Evolutionary conservation across 371 early-diverging fungal species (phyloP).

Genomic region (Rhizopus arrhizus): DNA sequence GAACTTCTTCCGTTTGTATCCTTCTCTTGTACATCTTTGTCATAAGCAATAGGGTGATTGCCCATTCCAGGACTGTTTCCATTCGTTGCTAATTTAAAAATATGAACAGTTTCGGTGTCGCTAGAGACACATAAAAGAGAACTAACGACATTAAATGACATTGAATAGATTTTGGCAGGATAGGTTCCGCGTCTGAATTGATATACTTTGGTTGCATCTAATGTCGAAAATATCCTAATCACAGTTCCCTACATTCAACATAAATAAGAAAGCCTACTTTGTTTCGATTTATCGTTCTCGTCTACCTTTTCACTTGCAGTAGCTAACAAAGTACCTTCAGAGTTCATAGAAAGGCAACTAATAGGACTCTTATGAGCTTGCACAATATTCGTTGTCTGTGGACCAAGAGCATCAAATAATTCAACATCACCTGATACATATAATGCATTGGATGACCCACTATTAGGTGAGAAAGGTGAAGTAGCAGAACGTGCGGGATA

Average conservation of each 20-base stretch:
- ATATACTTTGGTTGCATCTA: conserved; percentile 84
- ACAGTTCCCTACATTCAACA: conserved; percentile 79
- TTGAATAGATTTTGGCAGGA: conserved; percentile 86
- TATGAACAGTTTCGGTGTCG: conserved; percentile 96
- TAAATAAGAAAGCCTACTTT: too few species aligned
- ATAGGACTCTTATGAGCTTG: conserved; percentile 93
- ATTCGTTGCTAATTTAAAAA: conserved; percentile 73
- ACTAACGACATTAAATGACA: conserved; percentile 84
- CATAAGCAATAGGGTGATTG: conserved; percentile 9
- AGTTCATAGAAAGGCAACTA: conserved; percentile 82
- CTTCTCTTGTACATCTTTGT: conserved; percentile 7
- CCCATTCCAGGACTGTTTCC: conserved; percentile 7
- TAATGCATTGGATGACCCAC: conserved; percentile 26
- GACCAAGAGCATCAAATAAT: conserved; percentile 84
- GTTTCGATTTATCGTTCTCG: too few species aligned
- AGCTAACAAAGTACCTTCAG: conserved; percentile 90
- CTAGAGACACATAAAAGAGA: conserved; percentile 86
- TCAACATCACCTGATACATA: conserved; percentile 79
- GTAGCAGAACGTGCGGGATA: conserved; percentile 79
- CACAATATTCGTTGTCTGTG: conserved; percentile 87
- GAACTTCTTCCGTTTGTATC: conserved; percentile 23
- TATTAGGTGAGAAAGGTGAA: conserved; percentile 47
- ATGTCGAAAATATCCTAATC: conserved; percentile 91
- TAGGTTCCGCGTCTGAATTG: conserved; percentile 95
- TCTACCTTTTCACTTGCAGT: conserved; percentile 91